Conservation (phyloP, 208 protist genomes). For the Trypanosoma brucei region DNA sequence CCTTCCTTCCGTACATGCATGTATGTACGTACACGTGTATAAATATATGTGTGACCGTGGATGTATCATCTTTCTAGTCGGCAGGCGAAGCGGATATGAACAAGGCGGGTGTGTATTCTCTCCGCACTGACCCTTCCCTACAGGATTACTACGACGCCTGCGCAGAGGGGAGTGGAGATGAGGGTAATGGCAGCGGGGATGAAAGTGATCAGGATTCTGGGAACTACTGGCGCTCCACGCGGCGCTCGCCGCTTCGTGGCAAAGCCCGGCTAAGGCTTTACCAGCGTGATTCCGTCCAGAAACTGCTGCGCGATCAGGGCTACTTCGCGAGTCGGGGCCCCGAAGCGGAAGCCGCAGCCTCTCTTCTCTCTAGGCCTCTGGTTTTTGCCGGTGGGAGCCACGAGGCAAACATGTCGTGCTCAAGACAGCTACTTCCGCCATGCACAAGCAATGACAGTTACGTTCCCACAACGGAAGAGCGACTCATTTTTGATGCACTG, state of each 20-base stretch:
- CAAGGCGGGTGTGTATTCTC: neutral
- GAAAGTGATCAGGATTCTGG: constrained; percentile 17
- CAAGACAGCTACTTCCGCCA: neutral
- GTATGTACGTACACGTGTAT: neutral
- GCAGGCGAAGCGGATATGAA: constrained; percentile 8
- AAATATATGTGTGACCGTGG: neutral
- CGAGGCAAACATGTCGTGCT: neutral
- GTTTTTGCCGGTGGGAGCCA: neutral
- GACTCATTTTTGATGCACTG: constrained; percentile 56
- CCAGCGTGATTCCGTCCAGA: constrained; percentile 25
- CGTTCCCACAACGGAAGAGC: neutral
- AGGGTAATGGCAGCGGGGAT: neutral
- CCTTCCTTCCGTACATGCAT: neutral
- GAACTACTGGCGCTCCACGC: constrained; percentile 18
- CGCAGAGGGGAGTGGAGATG: neutral
- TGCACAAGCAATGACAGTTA: neutral
- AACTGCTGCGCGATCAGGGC: constrained; percentile 4
- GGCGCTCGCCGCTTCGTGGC: constrained; percentile 33
- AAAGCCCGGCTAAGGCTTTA: constrained; percentile 21
- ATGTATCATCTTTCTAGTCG: neutral
- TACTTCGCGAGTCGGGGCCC: neutral
- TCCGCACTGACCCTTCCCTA: constrained; percentile 24
- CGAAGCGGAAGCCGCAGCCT: constrained; percentile 6
- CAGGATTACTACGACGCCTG: constrained; percentile 59
- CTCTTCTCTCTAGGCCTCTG: constrained; percentile 7